Conservation (phyloP, 2,329 filamentous ascomycete species). For the Chaetoscypha palmicola region DNA sequence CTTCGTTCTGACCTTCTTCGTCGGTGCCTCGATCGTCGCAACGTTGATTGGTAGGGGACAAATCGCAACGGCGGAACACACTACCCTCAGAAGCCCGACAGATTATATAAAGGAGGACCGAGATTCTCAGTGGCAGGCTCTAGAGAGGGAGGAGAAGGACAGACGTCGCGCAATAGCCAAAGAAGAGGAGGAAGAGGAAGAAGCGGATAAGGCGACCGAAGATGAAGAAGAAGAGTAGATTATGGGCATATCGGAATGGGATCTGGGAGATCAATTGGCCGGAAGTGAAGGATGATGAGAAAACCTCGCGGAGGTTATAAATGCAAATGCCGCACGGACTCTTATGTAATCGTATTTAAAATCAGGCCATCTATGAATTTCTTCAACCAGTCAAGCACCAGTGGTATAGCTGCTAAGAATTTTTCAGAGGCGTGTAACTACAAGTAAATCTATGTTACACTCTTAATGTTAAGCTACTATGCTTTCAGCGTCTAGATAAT, state of each 20-base stretch:
- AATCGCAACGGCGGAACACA: slow-evolving; percentile 24
- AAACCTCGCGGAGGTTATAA: no score
- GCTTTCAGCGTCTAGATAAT: no score
- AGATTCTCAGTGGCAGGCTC: slow-evolving; percentile 26
- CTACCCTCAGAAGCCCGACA: slow-evolving; percentile 26
- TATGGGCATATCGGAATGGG: no score
- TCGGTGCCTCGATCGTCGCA: slow-evolving; percentile 73
- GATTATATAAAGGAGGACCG: slow-evolving; percentile 26
- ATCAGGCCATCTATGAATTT: not conserved
- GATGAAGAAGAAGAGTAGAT: slow-evolving; percentile 8
- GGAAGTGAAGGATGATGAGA: no score
- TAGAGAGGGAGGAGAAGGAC: slow-evolving; percentile 28
- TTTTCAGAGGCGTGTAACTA: no score
- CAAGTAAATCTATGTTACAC: no score
- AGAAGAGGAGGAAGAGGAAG: slow-evolving; percentile 10
- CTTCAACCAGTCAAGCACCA: no score
- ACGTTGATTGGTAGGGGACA: slow-evolving; percentile 78
- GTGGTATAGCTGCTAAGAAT: no score
- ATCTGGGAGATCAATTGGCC: no score
- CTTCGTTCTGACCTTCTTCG: slow-evolving; percentile 85
- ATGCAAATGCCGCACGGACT: no score
- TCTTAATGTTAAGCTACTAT: no score
- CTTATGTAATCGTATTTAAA: not conserved
- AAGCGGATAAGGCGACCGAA: slow-evolving; percentile 12
- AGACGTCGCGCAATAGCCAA: slow-evolving; percentile 13